phyloP scores from a whole-genome alignment of 495 filamentous ascomycete species.

The Aspergillus ostianus region DNA sequence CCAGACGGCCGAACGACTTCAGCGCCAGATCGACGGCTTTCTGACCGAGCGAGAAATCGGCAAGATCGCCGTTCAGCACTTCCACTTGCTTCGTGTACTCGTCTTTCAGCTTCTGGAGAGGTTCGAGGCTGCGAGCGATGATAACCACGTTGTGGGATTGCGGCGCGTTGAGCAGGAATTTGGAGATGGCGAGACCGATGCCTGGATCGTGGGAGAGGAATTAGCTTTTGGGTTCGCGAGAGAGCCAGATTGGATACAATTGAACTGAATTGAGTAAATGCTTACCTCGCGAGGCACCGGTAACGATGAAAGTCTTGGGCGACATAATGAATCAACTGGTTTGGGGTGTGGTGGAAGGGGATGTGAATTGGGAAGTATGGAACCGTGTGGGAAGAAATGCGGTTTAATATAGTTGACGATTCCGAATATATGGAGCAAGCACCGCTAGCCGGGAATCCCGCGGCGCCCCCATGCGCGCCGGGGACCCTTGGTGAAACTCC shows the following conservation, averaged over 20 bases:
- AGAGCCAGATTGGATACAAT: conserved; percentile 1
- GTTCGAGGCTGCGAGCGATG: conserved; percentile 66
- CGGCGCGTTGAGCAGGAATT: conserved; percentile 62
- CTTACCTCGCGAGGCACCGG: conserved; percentile 60
- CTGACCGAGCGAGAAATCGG: conserved; percentile 59
- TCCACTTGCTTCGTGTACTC: conserved; percentile 66
- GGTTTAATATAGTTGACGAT: background rate
- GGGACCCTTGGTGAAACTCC: too few relatives aligned
- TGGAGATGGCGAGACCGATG: conserved; percentile 76
- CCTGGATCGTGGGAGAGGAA: conserved; percentile 44
- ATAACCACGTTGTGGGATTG: conserved; percentile 69
- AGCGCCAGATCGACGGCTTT: conserved; percentile 63
- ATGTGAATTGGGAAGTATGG: background rate
- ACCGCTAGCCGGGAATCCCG: too few relatives aligned
- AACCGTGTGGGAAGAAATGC: background rate
- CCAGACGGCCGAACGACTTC: conserved; percentile 65
- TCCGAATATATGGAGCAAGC: background rate
- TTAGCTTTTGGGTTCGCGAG: background rate
- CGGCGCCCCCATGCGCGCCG: too few relatives aligned
- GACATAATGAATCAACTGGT: conserved; percentile 24
- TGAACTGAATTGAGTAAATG: background rate
- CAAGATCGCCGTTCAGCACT: conserved; percentile 72
- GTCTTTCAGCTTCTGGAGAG: conserved; percentile 64
- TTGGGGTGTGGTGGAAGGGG: background rate
- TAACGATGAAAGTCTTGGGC: conserved; percentile 60